Base-by-base conservation (phyloP, 495 filamentous ascomycete species). In the Tuber calosporum region DNA sequence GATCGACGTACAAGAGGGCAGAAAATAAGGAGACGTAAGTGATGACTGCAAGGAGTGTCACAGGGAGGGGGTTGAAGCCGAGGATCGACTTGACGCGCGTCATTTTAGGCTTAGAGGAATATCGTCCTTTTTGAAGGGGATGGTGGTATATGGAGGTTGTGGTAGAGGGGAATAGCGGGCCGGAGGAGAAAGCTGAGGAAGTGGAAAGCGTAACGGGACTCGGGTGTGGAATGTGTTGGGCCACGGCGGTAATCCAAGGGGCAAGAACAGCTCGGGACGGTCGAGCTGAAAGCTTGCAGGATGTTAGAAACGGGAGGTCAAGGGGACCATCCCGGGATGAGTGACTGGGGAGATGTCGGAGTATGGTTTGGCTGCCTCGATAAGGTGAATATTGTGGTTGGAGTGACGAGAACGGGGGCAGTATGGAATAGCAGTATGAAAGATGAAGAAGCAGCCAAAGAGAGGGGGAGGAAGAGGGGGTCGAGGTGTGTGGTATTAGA, bases 11-110 rank as follows among this genome's bases (percentile, higher is more conserved):
- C 5, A 81, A 20, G 22, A 81, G 39, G 30, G 90, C 87, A 71
- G 89, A 87, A 72, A 91, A 82, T 37, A 94, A 82, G 40, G 89
- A 89, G 68, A 92, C 82, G 79, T 94, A 95, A 53, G 90, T 85
- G 75, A 88, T 76, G 3, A 89, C 87, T 19, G 88, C 89, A 83
- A 92, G 88, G 72, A 93, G 84, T 17, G 90, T 93, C 15, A 94
- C 92, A 22, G 90, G 87, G 77, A 88, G 86, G 42, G 90, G 86
- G 69, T 84, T 86, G 79, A 91, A 92, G 34, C 85, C 86, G 76
- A 91, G 79, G 15, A 68, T 77, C 41, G 79, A 82, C 69, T 80
- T 83, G 34, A 72, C 67, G 43, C 62, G 66, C 22, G 43, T 69
- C 70, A 75, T 77, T 34, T 67, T 77, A 30, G 72, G 41, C 34